Evolutionary conservation across 2,329 filamentous ascomycete genomes (phyloP), one percentile per base, ranked within the genome.

Genomic region (Cyclaneusma minus): DNA sequence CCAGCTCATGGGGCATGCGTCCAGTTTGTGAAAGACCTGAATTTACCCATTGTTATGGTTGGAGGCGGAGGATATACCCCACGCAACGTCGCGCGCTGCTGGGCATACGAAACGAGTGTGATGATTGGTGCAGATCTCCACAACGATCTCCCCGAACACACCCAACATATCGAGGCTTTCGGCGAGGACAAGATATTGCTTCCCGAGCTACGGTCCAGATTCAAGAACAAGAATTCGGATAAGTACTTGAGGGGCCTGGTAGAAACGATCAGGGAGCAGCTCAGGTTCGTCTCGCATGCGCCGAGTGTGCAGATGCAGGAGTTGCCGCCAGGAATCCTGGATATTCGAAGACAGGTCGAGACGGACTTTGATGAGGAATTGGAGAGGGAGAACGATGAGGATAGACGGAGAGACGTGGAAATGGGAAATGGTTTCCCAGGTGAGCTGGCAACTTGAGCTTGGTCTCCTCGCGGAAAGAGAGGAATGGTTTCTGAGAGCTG

Each of bases 51-150:
- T 34, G 72, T 98, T 25, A 69, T 98, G 29, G 81, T 95, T 31
- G 89, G 89, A 22, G 89, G 89, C 20, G 89, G 89, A 30, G 89
- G 89, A 15, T 98, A 98, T 54, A 98, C 89, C 9, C 85, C 89
- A 4, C 72, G 87, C 37, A 98, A 98, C 44, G 89, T 98, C 5
- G 89, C 89, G 21, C 78, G 89, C 28, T 84, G 87, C 16, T 98
- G 89, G 89, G 83, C 85, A 13, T 87, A 92, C 53, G 89, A 98
- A 56, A 98, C 89, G 8, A 79, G 80, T 33, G 82, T 95, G 39
- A 83, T 83, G 33, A 80, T 91, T 35, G 73, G 75, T 38, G 73
- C 72, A 30, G 64, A 78, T 33, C 75, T 94, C 35, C 57, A 62
- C 47, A 67, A 77, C 11, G 64, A 70, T 8, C 75, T 95, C 15